Evolutionary conservation across 148 eudicot genomes (phyloP).

Genomic region (Chenopodium formosanum): DNA sequence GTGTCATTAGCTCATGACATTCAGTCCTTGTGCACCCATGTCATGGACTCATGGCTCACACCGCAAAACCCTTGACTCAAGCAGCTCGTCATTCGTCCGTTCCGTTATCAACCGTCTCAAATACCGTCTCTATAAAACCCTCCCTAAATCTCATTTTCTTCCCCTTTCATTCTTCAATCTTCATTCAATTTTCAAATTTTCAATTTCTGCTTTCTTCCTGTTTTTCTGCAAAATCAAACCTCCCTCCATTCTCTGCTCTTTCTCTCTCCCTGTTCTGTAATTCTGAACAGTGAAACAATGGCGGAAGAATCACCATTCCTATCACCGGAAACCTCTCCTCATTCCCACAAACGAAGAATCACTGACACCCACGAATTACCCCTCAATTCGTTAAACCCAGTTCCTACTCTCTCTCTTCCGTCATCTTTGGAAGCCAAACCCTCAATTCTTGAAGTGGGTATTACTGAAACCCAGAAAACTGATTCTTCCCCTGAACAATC

Average conservation of each 20-base stretch:
- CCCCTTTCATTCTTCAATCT: not conserved
- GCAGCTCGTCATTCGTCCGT: no score
- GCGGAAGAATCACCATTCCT: constrained; percentile 24
- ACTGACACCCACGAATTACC: not conserved
- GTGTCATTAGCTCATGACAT: no score
- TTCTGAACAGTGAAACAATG: constrained; percentile 8
- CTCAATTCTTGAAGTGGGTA: not conserved
- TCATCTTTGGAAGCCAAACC: not conserved
- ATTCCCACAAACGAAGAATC: not conserved
- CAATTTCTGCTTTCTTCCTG: not conserved
- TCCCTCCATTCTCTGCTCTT: not conserved
- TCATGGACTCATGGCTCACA: no score
- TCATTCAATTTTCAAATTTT: not conserved
- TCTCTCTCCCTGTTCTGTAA: not conserved
- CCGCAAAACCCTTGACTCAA: no score
- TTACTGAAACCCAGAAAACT: constrained; percentile 7
- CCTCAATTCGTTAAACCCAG: not conserved
- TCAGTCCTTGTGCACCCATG: no score
- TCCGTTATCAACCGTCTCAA: no score
- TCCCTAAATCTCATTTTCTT: not conserved
- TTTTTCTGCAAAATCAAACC: no score
- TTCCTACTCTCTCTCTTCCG: constrained; percentile 19
- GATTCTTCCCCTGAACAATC: constrained; percentile 8
- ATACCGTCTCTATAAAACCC: not conserved
- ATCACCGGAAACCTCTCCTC: not conserved